Evolutionary conservation across 371 early-diverging fungal species (phyloP).

Genomic region (Chytridium lagenaria): DNA sequence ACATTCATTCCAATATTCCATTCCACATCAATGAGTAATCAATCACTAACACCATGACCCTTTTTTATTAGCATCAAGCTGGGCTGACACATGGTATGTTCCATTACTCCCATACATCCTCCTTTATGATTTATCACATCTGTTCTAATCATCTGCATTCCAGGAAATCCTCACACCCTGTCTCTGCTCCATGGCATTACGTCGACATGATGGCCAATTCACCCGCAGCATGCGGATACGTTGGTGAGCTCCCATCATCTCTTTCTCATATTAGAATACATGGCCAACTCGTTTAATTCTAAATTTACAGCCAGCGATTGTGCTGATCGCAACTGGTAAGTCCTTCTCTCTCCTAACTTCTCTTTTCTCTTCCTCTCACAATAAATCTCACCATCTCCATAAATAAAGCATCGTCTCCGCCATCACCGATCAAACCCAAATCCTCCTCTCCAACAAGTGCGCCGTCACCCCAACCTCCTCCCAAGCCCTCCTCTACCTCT

Average conservation of each 20-base stretch:
- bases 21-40: background rate
- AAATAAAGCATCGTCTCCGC: slow-evolving; percentile 31
- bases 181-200: slow-evolving; percentile 30
- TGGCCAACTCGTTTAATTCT: too few relatives aligned
- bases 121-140: background rate
- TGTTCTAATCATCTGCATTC: background rate
- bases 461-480: slow-evolving; percentile 8
- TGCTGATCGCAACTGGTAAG: slow-evolving; percentile 16
- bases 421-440: slow-evolving; percentile 34
- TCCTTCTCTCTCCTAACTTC: too few relatives aligned
- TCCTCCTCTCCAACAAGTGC: slow-evolving; percentile 19
- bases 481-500: slow-evolving; percentile 42
- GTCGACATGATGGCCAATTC: slow-evolving; percentile 18
- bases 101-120: too few relatives aligned
- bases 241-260: too few relatives aligned
- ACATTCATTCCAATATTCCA: background rate
- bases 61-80: too few relatives aligned
- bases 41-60: background rate
- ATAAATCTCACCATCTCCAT: too few relatives aligned
- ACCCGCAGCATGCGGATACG: slow-evolving; percentile 29
- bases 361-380: background rate
- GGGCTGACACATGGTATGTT: too few relatives aligned
- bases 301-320: slow-evolving; percentile 21
- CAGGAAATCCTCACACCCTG: background rate
- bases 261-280: too few relatives aligned